Evolutionary conservation across 2,329 filamentous ascomycete genomes (phyloP), one percentile per base, ranked within the genome.

Genomic region (Alternaria triticina): DNA sequence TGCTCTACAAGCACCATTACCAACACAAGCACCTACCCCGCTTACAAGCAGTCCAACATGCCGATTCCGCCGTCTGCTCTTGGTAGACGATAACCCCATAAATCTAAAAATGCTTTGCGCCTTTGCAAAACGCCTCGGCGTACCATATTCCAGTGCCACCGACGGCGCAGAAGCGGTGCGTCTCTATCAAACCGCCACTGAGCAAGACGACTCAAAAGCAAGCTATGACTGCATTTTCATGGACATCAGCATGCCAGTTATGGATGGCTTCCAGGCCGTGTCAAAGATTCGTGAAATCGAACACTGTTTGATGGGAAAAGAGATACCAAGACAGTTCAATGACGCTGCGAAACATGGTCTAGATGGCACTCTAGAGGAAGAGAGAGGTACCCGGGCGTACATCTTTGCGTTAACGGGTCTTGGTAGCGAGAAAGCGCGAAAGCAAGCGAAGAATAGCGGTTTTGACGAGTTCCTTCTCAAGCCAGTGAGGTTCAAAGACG

Each of bases 11-110:
- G 28, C 49, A 15, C 36, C 33, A 52, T 52, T 13, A 22, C 15
- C 43, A 20, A 11, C 22, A 17, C 25, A 28, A 25, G 2, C 51
- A 55, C 5, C 36, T 13, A 20, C 6, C 45, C 22, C 23, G 44
- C 15, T 46, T 25, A 22, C 36, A 12, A 36, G 20, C 20, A 20
- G n/a, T 8, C 23, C 25, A 12, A 13, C 22, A 6, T 64, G 40
- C n/a, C 54, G 62, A n/a, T 64, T 58, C 44, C 59, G 13, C 45
- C 63, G 67, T 17, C 61, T 79, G 12, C 72, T 81, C 2, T 68
- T 80, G 1, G 75, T 77, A 1, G 79, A 81, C 57, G 79, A 80
- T 56, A 81, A 81, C 45, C 45, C 68, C 2, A 71, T 80, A 33
- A 81, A 81, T 30, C 63, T 78, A 4, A 75, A 74, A 64, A 66